Evolutionary conservation across 2,329 filamentous ascomycete species (phyloP), one percentile per base, ranked within the genome.

Genomic region (Nothopassalora personata): DNA sequence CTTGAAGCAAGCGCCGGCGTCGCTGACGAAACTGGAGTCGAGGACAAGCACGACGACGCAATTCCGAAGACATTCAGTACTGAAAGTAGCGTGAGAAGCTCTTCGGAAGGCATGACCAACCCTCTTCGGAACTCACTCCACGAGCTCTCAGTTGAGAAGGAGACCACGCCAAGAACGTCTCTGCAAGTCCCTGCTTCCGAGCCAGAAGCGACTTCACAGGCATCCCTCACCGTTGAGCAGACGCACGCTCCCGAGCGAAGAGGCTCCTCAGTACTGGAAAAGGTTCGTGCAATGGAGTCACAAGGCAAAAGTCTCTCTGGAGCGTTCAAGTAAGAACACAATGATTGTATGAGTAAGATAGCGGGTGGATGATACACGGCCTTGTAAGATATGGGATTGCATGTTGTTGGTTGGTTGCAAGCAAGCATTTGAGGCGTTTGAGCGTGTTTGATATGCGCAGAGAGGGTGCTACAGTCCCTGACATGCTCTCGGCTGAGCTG

Each of bases 221-320:
- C 27, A 30, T 64, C 63, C 6, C 30, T 58, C 11, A 57, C 58
- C 18, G 57, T 60, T 15, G 59, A 60, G 7, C 53, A 57, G 34
- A 39, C 53, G 5, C 19, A 57, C 6, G 33, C 31, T 19, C 54
- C 64, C 46, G 60, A 64, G 43, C 59, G 64, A 27, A 66, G 64
- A 52, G 55, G 34, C 46, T 66, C 64, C 27, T 64, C 65, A 8
- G 64, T 67, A 11, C 48, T 65, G 11, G 65, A 59, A 23, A 52
- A 62, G 33, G 64, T 67, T 8, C 54, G 64, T 39, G 65, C 64
- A 13, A 67, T 67, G 65, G 65, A 67, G 53, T 55, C 63, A 30
- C 27, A 51, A 33, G 27, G 27, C 27, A 31, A 51, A 19, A 51
- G 30, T n/a, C 15, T 51, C 5, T 30, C 49, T 9, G 31, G 33